phyloP scores from a whole-genome alignment of 2,329 filamentous ascomycete species.

The Chaetomium sp. region DNA sequence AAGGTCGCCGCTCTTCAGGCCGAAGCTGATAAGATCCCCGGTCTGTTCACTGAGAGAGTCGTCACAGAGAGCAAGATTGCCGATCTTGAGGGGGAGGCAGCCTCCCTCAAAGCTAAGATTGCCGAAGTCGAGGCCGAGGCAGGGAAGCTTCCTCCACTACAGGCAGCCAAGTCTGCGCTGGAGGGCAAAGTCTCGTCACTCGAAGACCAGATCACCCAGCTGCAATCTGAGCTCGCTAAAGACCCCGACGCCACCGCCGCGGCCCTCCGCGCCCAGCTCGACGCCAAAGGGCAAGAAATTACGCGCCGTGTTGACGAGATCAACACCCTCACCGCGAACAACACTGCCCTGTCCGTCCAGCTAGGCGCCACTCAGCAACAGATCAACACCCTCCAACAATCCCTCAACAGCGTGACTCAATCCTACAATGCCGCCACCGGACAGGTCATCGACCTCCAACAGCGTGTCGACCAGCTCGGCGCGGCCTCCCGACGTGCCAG shows the following conservation, averaged over 20 bases:
- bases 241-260: conserved; percentile 31
- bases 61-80: conserved; percentile 27
- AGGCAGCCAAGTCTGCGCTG: conserved; percentile 28
- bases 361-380: conserved; percentile 33
- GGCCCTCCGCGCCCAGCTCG: conserved; percentile 32
- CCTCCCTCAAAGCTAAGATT: conserved; percentile 30
- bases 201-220: conserved; percentile 29
- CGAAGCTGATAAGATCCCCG: conserved; percentile 34
- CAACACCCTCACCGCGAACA: conserved; percentile 30
- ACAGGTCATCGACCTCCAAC: conserved; percentile 33
- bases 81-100: conserved; percentile 29
- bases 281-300: conserved; percentile 33
- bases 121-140: conserved; percentile 29
- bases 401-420: conserved; percentile 27
- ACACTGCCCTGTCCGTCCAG: conserved; percentile 32
- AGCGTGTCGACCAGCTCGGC: conserved; percentile 30
- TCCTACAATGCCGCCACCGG: conserved; percentile 29
- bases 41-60: conserved; percentile 32
- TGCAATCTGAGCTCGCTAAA: conserved; percentile 32
- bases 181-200: conserved; percentile 30
- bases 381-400: conserved; percentile 28
- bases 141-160: conserved; percentile 26
- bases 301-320: conserved; percentile 33
- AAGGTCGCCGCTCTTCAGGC: conserved; percentile 32
- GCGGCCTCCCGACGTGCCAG: conserved; percentile 28